Base-by-base conservation (phyloP, 1,284 basidiomycete species). In the Trichosporon sp. region DNA sequence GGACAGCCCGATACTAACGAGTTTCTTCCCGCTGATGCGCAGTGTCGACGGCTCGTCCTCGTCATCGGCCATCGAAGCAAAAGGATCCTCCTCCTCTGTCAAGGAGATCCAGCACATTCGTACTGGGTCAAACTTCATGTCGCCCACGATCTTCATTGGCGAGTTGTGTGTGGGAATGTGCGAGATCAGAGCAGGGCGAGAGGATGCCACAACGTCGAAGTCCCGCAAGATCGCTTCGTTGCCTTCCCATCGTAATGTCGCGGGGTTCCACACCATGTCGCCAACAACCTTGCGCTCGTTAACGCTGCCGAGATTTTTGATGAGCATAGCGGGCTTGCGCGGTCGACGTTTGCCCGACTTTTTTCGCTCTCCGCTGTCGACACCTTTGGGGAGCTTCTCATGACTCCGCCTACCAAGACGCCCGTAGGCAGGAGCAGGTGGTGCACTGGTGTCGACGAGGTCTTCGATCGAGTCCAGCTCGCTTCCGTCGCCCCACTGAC, bases 241-340 rank as follows among this genome's bases (percentile, higher is more conserved):
- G 71, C 96, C 96, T 86, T 98, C 96, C 96, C 96, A 98, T 26
- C 92, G 91, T 31, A 93, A 88, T 7, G 90, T 90, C 43, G 85
- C 86, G 26, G 94, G 93, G 83, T 98, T 98, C 93, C 94, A 98
- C 76, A 90, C 93, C 96, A 98, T 98, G 71, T 96, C 94, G 26
- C 93, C 93, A 70, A 96, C 89, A 59, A 92, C 90, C 88, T 93
- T 95, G 31, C 91, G 88, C 69, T 89, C 88, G 74, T 87, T 86
- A 21, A 87, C 84, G 69, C 90, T 89, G 71, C 92, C 91, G 37
- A 95, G 85, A 84, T 96, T 92, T 68, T 92, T 90, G 78, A 96
- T 96, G 19, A 96, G 87, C 66, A 79, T 74, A 5, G 81, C 80
- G 2, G 77, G 77, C 16, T 92, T 94, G 2, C 93, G 92, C 81